Percentiles rank a stretch among this genome's conserved stretches.
phyloP scores from a whole-genome alignment of 2,329 filamentous ascomycete genomes.

The Pyrenophora graminea region DNA sequence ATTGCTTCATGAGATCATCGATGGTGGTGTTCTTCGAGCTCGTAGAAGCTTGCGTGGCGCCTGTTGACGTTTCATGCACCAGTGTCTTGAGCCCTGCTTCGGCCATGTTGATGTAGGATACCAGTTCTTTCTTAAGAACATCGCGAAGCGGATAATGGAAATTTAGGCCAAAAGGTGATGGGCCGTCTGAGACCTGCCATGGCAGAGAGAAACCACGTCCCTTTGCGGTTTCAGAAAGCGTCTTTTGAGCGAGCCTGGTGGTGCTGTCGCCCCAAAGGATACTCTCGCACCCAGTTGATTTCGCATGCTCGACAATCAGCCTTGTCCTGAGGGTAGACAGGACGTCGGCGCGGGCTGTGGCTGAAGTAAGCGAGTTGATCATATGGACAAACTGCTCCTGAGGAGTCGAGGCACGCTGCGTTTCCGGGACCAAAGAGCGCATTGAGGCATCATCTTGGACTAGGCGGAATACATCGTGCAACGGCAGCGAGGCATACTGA shows the following conservation, averaged over 20 bases:
- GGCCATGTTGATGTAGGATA: slow-evolving; percentile 64
- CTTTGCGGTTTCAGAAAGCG: slow-evolving; percentile 86
- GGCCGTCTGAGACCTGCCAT: slow-evolving; percentile 79
- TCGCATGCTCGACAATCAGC: slow-evolving; percentile 62
- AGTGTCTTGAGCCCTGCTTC: slow-evolving; percentile 55
- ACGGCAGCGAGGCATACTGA: slow-evolving; percentile 63
- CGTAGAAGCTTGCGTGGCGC: slow-evolving; percentile 48
- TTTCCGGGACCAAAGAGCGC: slow-evolving; percentile 20
- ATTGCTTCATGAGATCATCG: slow-evolving; percentile 85
- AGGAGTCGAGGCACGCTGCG: slow-evolving; percentile 3
- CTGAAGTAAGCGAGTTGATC: slow-evolving; percentile 67
- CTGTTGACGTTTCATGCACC: slow-evolving; percentile 37
- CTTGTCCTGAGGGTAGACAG: slow-evolving; percentile 71
- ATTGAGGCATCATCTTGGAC: slow-evolving; percentile 29
- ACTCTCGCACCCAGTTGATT: slow-evolving; percentile 64
- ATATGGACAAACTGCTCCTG: slow-evolving; percentile 54
- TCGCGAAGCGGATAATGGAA: slow-evolving; percentile 86
- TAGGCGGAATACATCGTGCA: slow-evolving; percentile 60
- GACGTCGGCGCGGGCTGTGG: slow-evolving; percentile 77
- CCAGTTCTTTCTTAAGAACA: slow-evolving; percentile 78
- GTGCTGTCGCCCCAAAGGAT: slow-evolving; percentile 86
- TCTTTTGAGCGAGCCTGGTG: slow-evolving; percentile 82
- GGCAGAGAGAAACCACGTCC: slow-evolving; percentile 83
- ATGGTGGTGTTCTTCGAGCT: slow-evolving; percentile 82
- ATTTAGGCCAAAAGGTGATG: slow-evolving; percentile 59